A percentile compares a stretch with the other conserved stretches of the same genome.
Conservation (phyloP, 1,139 yeast species). For the Sugiyamaella castrensis region DNA sequence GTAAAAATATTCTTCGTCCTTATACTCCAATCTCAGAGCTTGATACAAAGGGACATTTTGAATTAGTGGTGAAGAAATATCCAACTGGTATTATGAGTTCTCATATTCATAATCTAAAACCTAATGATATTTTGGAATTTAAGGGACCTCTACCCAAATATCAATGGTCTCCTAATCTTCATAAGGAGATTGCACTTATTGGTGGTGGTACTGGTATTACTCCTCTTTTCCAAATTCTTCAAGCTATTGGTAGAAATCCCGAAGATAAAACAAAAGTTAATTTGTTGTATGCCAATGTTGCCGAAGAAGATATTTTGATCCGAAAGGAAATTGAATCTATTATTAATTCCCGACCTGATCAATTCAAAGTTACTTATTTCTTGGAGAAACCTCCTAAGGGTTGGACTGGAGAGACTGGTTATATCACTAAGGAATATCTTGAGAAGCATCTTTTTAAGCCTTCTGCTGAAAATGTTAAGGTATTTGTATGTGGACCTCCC, state of each 20-base stretch:
- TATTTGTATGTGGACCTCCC: conserved; percentile 92
- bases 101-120: conserved; percentile 69
- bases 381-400: conserved; percentile 60
- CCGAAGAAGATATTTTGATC: conserved; percentile 74
- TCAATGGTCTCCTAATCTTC: conserved; percentile 87
- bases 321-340: conserved; percentile 69
- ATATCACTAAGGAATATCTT: conserved; percentile 68
- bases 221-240: conserved; percentile 81
- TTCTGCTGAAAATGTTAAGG: conserved; percentile 59
- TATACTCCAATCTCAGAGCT: conserved; percentile 87
- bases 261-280: conserved; percentile 80
- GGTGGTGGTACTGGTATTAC: conserved; percentile 98
- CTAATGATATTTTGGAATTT: conserved; percentile 79
- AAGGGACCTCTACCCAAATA: conserved; percentile 95
- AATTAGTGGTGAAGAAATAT: conserved; percentile 81
- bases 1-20: conserved; percentile 88
- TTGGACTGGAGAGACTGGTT: conserved; percentile 61
- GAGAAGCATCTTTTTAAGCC: conserved; percentile 52
- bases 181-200: conserved; percentile 71
- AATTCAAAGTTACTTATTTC: conserved; percentile 73
- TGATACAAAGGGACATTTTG: conserved; percentile 68
- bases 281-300: conserved; percentile 74
- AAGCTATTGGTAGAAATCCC: conserved; percentile 52
- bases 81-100: conserved; percentile 79
- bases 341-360: conserved; percentile 65